A percentile compares a stretch with the other conserved stretches of the same genome.
These are phyloP conservation scores for Schizonepeta tenuifolia DNA, from an alignment of 257 asterid genomes.

Conservation along the genomic window DNA sequence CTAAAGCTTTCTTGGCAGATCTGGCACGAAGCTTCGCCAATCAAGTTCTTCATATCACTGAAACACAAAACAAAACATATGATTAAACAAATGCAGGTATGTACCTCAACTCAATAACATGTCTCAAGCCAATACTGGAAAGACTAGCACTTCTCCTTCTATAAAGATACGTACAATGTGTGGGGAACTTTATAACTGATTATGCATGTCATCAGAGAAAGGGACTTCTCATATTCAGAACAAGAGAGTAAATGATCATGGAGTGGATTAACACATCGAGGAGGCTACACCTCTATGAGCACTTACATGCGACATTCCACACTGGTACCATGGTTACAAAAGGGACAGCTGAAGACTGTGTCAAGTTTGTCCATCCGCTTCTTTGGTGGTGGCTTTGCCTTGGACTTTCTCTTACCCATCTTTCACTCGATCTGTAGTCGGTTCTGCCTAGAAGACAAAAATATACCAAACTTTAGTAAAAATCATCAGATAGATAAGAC, in stretches of 20 bases:
- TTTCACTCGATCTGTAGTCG: not conserved
- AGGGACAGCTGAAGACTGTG: constrained; percentile 94
- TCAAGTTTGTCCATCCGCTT: constrained; percentile 96
- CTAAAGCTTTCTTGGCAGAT: constrained; percentile 96
- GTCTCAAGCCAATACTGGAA: not conserved
- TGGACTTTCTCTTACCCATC: constrained; percentile 98
- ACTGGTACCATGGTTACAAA: constrained; percentile 89
- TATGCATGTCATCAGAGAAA: not conserved
- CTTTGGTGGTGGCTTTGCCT: constrained; percentile 91
- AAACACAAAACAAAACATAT: constrained; percentile 26
- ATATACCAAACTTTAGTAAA: not conserved
- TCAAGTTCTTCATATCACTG: constrained; percentile 88
- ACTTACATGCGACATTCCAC: constrained; percentile 86
- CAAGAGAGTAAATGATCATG: not conserved
- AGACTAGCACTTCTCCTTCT: not conserved
- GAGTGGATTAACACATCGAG: not conserved
- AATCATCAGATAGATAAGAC: not conserved
- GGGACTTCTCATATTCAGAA: not conserved
- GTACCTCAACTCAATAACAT: not conserved
- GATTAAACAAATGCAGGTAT: not conserved
- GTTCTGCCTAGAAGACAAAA: not conserved
- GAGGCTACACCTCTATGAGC: not conserved
- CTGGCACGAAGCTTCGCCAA: constrained; percentile 77
- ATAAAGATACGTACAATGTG: not conserved
- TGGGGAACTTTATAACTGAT: not conserved